Evolutionary conservation across 352 stramenopile genomes (phyloP), one percentile per base, ranked within the genome.

Genomic region (Phytophthora tentaculata): DNA sequence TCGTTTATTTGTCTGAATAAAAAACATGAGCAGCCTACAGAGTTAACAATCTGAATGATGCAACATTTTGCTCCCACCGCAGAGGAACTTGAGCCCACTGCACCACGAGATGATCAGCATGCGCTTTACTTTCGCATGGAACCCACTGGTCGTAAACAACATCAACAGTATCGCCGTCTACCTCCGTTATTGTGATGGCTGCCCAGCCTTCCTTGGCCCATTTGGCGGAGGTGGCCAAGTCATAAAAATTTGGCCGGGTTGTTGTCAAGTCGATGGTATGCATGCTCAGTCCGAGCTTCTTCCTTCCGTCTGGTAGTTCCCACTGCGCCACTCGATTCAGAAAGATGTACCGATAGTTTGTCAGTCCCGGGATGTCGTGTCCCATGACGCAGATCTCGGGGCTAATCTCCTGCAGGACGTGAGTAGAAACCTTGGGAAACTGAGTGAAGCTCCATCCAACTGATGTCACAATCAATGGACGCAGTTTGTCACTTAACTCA

Each of bases 321-420:
- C 47, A 66, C 29, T 58, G 35, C 19, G 23, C 35, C 32, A 20
- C 16, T 24, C 61, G 61, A 59, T 62, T 24, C 55, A 61, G 20
- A 52, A 52, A 41, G 16, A 49, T 23, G 24, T 65, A 58, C 9
- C 49, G 48, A n/a, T 28, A 7, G 17, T 68, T 67, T 16, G 57
- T 53, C 7, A 19, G 39, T 8, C 56, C 61, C 14, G 60, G 56
- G 1, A 67, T 55, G 24, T 67, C 69, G 49, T 63, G 61, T 2
- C 52, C 43, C n/a, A 73, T 52, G 3, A 79, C 28, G 43, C 43
- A 29, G 13, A 32, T 54, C 47, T 69, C 49, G 7, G 37, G n/a
- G 35, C 61, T 54, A 14, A 73, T 28, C 24, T 61, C 39, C 58
- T 79, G 71, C 17, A 79, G 32, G 12, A 62, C 23, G 43, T 73